Evolutionary conservation across 108 stramenopile species (phyloP).

Genomic region (Aurantiochytrium sp.): DNA sequence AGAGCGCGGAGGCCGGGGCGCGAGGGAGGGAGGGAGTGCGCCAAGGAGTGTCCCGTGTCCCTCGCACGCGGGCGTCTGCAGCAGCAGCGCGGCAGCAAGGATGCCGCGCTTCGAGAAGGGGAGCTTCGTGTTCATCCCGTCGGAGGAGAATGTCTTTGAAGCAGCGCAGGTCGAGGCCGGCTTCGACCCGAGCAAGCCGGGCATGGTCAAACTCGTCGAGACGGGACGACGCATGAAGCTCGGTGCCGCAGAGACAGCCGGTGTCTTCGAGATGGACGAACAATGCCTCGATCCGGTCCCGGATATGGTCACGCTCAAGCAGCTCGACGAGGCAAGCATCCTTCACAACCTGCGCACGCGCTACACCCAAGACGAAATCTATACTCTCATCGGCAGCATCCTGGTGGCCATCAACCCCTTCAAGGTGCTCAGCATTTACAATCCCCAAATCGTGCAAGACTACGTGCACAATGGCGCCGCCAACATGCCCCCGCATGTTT

Average conservation of each 20-base stretch:
- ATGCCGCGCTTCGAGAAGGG: background rate
- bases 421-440: slow-evolving; percentile 23
- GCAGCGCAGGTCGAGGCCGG: slow-evolving; percentile 2
- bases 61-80: no score
- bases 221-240: background rate
- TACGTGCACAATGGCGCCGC: background rate
- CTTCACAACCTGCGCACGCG: slow-evolving; percentile 28
- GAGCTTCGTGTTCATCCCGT: background rate
- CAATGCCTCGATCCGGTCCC: background rate
- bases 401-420: slow-evolving; percentile 32
- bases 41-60: no score
- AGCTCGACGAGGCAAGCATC: slow-evolving; percentile 19
- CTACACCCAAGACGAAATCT: slow-evolving; percentile 19
- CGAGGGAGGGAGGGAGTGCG: no score
- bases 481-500: background rate
- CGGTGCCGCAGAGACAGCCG: background rate
- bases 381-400: slow-evolving; percentile 23
- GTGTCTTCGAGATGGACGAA: background rate
- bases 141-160: background rate
- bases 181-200: background rate
- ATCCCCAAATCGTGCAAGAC: background rate
- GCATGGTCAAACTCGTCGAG: background rate
- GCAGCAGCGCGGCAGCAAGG: no score
- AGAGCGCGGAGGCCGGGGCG: no score
- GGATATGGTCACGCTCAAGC: slow-evolving; percentile 22